Evolutionary conservation across 73 alveolate species (phyloP), one percentile per base, ranked within the genome.

Genomic region (Paramecium sexaurelia): DNA sequence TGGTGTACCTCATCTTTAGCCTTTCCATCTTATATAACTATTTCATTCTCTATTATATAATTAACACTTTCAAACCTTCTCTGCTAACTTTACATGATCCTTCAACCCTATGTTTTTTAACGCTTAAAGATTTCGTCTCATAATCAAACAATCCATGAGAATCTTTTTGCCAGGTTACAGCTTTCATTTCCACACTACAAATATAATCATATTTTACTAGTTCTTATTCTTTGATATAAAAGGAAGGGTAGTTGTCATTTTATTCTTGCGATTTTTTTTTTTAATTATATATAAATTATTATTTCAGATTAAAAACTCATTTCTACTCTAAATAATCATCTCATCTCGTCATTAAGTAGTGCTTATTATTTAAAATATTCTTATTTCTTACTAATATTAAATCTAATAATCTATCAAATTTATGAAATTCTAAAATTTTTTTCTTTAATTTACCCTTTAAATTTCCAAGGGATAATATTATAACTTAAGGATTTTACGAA

Each of bases 101-200:
- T 24, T 90, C 92, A 39, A 78, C 68, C 85, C 91, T 91, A 32
- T 69, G 33, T 39, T 67, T 61, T 32, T 91, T 92, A 29, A 89
- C 87, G 40, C 92, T 91, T 26, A 93, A 61, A 56, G 67, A 90
- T 85, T 95, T 95, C 73, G 94, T 95, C 93, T 96, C 99, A 88
- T 95, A 96, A 69, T 96, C 99, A 75, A 96, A 96, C 55, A 96
- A 84, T 0, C 97, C 97, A 82, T 96, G 99, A 29, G 96, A 91
- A 57, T 96, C 99, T 51, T 97, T 84, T 51, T 45, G 85, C 98
- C 99, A 96, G 15, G 99, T 96, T 33, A 51, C 93, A 40, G 97
- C 82, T 68, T 93, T 92, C 71, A 96, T 55, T 40, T 87, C 96
- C 55, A 92, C 94, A 68, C 96, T 92, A 56, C 37, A 19, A 43